A percentile compares a stretch with the other conserved stretches of the same genome.
These are phyloP conservation scores for Plantago rigida DNA, from an alignment of 305 asterid genomes.

Conservation along the genomic window DNA sequence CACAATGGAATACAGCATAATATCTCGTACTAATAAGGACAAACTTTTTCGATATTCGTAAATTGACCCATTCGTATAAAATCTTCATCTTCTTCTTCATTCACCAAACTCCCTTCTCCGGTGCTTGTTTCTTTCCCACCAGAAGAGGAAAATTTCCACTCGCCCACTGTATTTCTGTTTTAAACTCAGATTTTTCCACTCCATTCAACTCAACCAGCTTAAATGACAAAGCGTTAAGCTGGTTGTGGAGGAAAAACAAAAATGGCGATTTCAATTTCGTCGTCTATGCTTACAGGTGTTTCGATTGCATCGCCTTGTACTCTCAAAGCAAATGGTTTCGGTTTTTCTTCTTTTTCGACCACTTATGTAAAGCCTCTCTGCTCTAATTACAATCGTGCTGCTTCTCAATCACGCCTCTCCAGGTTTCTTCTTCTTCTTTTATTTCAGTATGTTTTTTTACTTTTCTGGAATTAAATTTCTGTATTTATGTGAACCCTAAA, in stretches of 20 bases:
- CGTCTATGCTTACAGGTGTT: constrained; percentile 35
- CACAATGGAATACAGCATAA: too few relatives aligned
- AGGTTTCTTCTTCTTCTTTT: constrained; percentile 33
- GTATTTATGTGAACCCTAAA: not conserved
- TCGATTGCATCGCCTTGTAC: constrained; percentile 28
- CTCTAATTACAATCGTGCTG: constrained; percentile 17
- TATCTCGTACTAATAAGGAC: constrained; percentile 15
- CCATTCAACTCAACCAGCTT: constrained; percentile 18
- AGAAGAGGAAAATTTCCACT: constrained; percentile 7
- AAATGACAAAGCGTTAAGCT: constrained; percentile 20
- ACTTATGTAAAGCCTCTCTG: constrained; percentile 25
- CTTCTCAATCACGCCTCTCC: constrained; percentile 30
- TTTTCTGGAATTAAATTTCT: constrained; percentile 3
- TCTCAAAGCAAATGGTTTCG: constrained; percentile 26
- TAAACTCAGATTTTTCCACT: constrained; percentile 18
- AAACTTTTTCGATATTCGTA: constrained; percentile 10
- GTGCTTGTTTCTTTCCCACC: constrained; percentile 6
- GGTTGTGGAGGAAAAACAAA: constrained; percentile 8
- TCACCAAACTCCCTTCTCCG: constrained; percentile 13
- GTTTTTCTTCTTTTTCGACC: constrained; percentile 33
- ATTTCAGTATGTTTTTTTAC: not conserved
- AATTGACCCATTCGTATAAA: constrained; percentile 11
- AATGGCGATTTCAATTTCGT: constrained; percentile 44
- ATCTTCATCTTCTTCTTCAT: constrained; percentile 2
- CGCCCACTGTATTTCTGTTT: constrained; percentile 17